Conservation (phyloP, 1,284 basidiomycete species). For the Apiotrichum mycotoxinovorans region DNA sequence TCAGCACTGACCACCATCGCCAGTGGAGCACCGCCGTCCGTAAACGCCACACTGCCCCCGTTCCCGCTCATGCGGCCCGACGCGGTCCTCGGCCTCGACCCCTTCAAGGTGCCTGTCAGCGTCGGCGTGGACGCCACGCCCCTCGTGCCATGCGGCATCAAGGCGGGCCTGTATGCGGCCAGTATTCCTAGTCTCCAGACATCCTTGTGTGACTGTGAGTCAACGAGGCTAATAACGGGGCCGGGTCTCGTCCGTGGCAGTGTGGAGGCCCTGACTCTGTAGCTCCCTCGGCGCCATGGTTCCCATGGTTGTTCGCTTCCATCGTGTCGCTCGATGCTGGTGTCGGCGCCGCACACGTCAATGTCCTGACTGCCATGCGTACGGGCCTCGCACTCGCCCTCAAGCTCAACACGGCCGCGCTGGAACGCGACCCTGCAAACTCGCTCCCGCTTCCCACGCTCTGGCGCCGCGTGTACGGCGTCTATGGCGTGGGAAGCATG, state of each 20-base stretch:
- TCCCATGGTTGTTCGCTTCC: slow-evolving; percentile 1
- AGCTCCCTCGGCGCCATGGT: slow-evolving; percentile 2
- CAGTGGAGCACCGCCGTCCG: neutral
- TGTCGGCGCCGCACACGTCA: neutral
- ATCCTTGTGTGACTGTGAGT: neutral
- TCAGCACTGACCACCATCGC: too few relatives aligned
- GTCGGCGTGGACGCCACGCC: neutral
- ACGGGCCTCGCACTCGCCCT: neutral
- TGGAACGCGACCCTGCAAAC: neutral
- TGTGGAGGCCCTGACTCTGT: neutral
- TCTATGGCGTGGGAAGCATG: neutral
- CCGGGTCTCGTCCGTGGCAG: too few relatives aligned
- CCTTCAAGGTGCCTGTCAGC: neutral
- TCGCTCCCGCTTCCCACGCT: neutral
- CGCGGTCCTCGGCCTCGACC: neutral
- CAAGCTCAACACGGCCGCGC: neutral
- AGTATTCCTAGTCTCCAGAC: neutral
- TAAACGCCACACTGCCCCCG: neutral
- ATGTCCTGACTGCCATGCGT: neutral
- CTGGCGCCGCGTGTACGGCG: neutral
- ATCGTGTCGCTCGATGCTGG: neutral
- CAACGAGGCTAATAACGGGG: too few relatives aligned
- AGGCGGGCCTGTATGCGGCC: neutral
- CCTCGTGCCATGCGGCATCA: neutral
- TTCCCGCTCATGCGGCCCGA: neutral